Evolutionary conservation across 768 basidiomycete genomes (phyloP), one percentile per base, ranked within the genome.

Genomic region (Lentinula guzmanii): DNA sequence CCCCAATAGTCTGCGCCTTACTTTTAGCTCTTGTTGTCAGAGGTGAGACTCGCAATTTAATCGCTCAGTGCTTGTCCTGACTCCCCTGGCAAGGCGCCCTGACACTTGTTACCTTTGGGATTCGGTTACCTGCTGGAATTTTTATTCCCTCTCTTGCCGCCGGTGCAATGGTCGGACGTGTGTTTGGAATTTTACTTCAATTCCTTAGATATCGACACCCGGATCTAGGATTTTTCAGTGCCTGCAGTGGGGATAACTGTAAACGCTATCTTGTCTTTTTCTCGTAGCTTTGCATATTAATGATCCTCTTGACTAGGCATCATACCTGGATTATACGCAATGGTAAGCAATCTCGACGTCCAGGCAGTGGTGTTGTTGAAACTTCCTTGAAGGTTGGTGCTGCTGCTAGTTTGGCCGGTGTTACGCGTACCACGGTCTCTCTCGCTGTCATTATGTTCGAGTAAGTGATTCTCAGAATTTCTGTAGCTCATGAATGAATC

Each of bases 91-190:
- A 87, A 68, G 82, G 79, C 1, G 71, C 74, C 9, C 68, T 90
- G 54, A 87, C 86, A 0, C 75, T 87, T 63, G 80, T 96, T 41
- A 98, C 96, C 0, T 98, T 98, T 63, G 97, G 96, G 6, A 92
- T 96, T 75, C 91, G 89, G 68, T 68, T 93, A 16, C 91, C 91
- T 52, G 94, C 95, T 13, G 96, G 97, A 3, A 97, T 98, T 65
- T 99, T 99, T 74, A 93, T 99, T 43, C 97, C 97, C 0, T 92
- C 94, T 0, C 84, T 99, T 7, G 94, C 90, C 13, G 95, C 96
- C 10, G 95, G 96, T 28, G 95, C 95, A 0, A 95, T 94, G 68
- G 90, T 91, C 33, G 97, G 97, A 1, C 82, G 96, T 24, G 84
- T 98, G 39, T 67, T 93, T 39, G 96, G 96, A 39, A 84, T 97